These are phyloP conservation scores for Jasminum sambac DNA, from an alignment of 257 asterid species.

Conservation along the genomic window DNA sequence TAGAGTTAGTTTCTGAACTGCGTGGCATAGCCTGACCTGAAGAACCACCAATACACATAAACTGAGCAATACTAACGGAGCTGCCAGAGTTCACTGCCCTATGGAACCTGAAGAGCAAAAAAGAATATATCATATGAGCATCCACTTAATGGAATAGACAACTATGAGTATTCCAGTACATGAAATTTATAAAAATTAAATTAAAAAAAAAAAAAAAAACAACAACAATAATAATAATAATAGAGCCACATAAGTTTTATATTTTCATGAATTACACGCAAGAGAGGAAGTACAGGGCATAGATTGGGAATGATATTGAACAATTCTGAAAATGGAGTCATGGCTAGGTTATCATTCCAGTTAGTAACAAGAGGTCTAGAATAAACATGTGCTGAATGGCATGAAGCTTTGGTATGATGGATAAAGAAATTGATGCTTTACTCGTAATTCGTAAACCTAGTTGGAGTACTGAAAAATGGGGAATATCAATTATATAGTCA, in stretches of 20 bases:
- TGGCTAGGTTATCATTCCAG: not conserved
- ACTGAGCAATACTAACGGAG: conserved; percentile 37
- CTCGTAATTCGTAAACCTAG: not conserved
- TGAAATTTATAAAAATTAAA: not conserved
- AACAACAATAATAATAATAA: too few relatives aligned
- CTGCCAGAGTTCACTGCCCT: conserved; percentile 56
- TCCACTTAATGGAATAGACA: conserved; percentile 8
- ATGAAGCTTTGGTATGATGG: not conserved
- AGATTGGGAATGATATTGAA: not conserved
- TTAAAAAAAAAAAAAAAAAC: too few relatives aligned
- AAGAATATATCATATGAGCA: conserved; percentile 12
- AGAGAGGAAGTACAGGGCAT: not conserved
- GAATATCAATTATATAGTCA: not conserved
- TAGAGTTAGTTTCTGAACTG: conserved; percentile 37
- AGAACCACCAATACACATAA: conserved; percentile 34
- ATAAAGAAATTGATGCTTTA: not conserved
- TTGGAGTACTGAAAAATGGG: not conserved
- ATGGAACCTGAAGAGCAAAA: conserved; percentile 69
- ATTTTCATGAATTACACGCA: not conserved
- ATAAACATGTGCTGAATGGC: not conserved
- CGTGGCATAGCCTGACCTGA: conserved; percentile 27
- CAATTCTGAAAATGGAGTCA: not conserved
- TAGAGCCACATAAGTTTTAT: not conserved
- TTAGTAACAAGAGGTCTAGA: not conserved
- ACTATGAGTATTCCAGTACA: conserved; percentile 2